Percentiles rank a stretch among this genome's conserved stretches.
Conservation (phyloP, 2,329 filamentous ascomycete species). For the Thyridium curvatum region DNA sequence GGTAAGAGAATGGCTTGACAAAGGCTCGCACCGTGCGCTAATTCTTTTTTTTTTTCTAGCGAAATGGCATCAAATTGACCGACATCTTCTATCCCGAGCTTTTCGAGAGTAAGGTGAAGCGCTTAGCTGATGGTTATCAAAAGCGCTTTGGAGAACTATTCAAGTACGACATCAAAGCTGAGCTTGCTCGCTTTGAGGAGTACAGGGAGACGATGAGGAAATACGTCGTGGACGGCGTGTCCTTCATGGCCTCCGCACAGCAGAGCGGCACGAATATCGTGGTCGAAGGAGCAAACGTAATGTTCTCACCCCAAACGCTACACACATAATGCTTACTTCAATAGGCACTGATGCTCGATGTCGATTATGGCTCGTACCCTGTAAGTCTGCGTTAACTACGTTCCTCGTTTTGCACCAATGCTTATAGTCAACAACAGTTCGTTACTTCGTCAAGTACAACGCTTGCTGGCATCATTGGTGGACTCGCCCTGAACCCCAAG, state of each 20-base stretch:
- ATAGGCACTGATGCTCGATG: conserved; percentile 61
- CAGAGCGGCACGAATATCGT: conserved; percentile 47
- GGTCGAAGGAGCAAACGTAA: conserved; percentile 57
- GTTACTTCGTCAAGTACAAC: conserved; percentile 56
- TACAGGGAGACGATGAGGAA: conserved; percentile 51
- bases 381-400: conserved; percentile 12
- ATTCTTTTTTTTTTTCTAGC: conserved; percentile 19
- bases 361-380: conserved; percentile 43
- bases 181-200: conserved; percentile 55
- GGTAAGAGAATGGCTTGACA: conserved; percentile 13
- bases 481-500: conserved; percentile 53
- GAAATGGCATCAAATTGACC: conserved; percentile 59
- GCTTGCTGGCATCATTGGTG: conserved; percentile 56
- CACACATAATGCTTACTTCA: too few relatives aligned
- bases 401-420: conserved; percentile 5
- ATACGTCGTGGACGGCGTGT: conserved; percentile 52
- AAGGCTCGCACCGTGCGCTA: conserved; percentile 13
- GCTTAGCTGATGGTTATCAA: conserved; percentile 55
- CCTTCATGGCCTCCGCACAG: conserved; percentile 47
- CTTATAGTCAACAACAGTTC: conserved; percentile 15
- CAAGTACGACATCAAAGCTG: conserved; percentile 61
- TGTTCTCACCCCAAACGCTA: too few relatives aligned
- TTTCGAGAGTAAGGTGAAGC: conserved; percentile 61
- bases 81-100: conserved; percentile 61
- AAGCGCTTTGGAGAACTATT: conserved; percentile 58